phyloP scores from a whole-genome alignment of 257 asterid genomes.

The Thymus quinquecostatus region DNA sequence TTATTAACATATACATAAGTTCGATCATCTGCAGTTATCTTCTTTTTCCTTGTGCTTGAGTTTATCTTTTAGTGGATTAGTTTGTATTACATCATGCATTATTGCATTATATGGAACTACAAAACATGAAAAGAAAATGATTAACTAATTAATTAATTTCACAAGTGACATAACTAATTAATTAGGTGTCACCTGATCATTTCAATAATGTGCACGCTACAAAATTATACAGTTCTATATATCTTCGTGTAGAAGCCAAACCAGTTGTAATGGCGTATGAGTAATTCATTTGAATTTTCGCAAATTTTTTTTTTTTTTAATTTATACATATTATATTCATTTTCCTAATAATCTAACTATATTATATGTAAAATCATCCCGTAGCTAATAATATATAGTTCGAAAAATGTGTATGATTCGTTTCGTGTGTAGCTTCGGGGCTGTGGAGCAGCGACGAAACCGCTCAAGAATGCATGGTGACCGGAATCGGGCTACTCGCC shows the following conservation, averaged over 20 bases:
- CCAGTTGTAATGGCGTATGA: too few relatives aligned
- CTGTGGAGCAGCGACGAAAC: constrained; percentile 51
- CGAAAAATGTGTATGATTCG: neutral
- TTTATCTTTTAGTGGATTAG: neutral
- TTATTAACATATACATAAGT: too few relatives aligned
- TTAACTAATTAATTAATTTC: neutral
- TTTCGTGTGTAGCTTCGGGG: constrained; percentile 54
- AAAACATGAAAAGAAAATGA: neutral
- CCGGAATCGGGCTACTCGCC: constrained; percentile 74
- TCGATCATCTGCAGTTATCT: too few relatives aligned
- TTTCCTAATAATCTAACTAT: too few relatives aligned
- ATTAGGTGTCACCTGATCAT: neutral
- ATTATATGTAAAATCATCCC: too few relatives aligned
- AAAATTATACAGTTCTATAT: too few relatives aligned
- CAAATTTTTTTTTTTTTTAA: too few relatives aligned
- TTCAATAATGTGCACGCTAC: too few relatives aligned
- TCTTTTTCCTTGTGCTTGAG: neutral
- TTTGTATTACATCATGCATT: neutral
- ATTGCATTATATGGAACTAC: neutral
- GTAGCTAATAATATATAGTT: too few relatives aligned
- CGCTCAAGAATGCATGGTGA: constrained; percentile 57
- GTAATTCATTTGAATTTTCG: too few relatives aligned
- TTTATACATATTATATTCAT: too few relatives aligned
- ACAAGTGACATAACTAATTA: neutral
- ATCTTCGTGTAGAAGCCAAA: too few relatives aligned